A percentile compares a stretch with the other conserved stretches of the same genome.
These are phyloP conservation scores for Neofusicoccum parvum DNA, from an alignment of 2,329 filamentous ascomycete species.

Conservation along the genomic window DNA sequence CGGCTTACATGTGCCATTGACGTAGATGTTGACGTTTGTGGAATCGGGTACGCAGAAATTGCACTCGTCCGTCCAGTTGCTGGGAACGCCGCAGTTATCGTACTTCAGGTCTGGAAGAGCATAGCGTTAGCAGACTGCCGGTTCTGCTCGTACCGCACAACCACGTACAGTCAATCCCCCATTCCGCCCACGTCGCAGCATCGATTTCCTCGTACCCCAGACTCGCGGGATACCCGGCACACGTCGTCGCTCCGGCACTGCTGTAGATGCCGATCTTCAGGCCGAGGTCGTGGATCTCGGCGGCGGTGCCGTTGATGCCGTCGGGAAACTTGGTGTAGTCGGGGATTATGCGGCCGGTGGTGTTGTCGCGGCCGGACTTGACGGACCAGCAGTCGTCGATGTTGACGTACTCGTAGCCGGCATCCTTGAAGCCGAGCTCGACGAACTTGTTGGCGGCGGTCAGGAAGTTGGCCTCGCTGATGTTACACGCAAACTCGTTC, in stretches of 20 bases:
- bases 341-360: slow-evolving; percentile 39
- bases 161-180: slow-evolving; percentile 36
- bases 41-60: slow-evolving; percentile 45
- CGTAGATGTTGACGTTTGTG: slow-evolving; percentile 34
- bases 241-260: slow-evolving; percentile 51
- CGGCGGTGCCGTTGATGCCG: slow-evolving; percentile 58
- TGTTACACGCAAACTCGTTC: slow-evolving; percentile 57
- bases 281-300: slow-evolving; percentile 57
- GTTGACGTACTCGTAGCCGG: slow-evolving; percentile 62
- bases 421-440: slow-evolving; percentile 53
- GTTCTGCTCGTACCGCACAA: background rate
- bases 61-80: slow-evolving; percentile 43
- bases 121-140: slow-evolving; percentile 16
- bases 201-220: slow-evolving; percentile 61
- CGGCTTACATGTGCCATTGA: slow-evolving; percentile 43
- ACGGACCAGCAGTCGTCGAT: slow-evolving; percentile 63
- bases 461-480: slow-evolving; percentile 54
- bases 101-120: slow-evolving; percentile 35
- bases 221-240: slow-evolving; percentile 60
- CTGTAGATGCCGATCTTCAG: slow-evolving; percentile 67
- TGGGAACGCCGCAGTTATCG: slow-evolving; percentile 42
- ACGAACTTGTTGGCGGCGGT: slow-evolving; percentile 52
- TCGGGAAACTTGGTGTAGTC: slow-evolving; percentile 56
- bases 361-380: slow-evolving; percentile 52
- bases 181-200: slow-evolving; percentile 56